A percentile compares a stretch with the other conserved stretches of the same genome.
Evolutionary conservation across 441 rosid genomes (phyloP).

Genomic region (Kokia cookei): DNA sequence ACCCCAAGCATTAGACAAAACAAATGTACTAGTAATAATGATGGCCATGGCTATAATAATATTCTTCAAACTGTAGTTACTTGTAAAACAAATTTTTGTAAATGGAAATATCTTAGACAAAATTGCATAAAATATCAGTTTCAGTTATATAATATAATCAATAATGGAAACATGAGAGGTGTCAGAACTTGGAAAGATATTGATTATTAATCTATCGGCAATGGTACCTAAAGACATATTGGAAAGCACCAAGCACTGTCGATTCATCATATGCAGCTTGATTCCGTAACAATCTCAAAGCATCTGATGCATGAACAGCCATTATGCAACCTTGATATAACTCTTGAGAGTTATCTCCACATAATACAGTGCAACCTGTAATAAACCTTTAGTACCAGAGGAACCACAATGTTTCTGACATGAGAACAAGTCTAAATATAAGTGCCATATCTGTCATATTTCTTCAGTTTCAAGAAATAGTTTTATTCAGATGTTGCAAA

Average conservation of each 20-base stretch:
- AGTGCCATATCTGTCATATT: no score
- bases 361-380: constrained; percentile 40
- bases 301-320: constrained; percentile 77
- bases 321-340: constrained; percentile 43
- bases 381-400: not conserved
- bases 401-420: not conserved
- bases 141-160: not conserved
- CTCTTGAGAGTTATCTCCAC: constrained; percentile 47
- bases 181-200: no score
- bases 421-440: not conserved
- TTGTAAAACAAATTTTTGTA: constrained; percentile 40
- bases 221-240: constrained; percentile 63
- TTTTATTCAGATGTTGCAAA: no score
- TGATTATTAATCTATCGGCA: no score
- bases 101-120: not conserved
- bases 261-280: constrained; percentile 66
- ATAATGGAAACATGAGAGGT: no score
- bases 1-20: not conserved
- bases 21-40: not conserved
- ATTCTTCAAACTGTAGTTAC: constrained; percentile 20
- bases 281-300: constrained; percentile 50
- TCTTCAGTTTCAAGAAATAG: no score
- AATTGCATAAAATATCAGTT: not conserved
- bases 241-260: constrained; percentile 82
- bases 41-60: not conserved